Conservation (phyloP, 176 grass and related monocot species). For the Hordeum marinum region DNA sequence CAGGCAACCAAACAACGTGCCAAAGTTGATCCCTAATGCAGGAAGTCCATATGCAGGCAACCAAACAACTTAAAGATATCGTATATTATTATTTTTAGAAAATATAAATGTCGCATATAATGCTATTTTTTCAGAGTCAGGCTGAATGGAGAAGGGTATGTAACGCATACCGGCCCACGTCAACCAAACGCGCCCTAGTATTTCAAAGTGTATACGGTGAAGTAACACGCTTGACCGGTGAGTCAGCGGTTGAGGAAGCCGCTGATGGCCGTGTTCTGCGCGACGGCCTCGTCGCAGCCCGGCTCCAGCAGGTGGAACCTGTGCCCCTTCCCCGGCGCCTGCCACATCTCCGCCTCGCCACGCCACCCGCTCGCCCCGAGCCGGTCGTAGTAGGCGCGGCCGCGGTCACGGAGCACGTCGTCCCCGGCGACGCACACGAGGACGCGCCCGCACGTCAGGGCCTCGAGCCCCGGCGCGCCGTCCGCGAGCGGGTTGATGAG, state of each 20-base stretch:
- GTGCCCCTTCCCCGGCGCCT: constrained; percentile 29
- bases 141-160: too few species aligned
- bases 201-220: too few species aligned
- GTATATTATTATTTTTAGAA: too few species aligned
- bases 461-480: neutral
- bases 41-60: too few species aligned
- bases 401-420: constrained; percentile 34
- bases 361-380: constrained; percentile 34
- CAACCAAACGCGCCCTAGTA: too few species aligned
- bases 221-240: too few species aligned
- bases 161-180: too few species aligned
- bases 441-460: constrained; percentile 29
- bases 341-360: constrained; percentile 33
- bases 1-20: too few species aligned
- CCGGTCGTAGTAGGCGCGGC: constrained; percentile 29
- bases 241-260: constrained; percentile 35
- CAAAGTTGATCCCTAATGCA: too few species aligned
- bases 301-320: constrained; percentile 45
- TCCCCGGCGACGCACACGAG: constrained; percentile 34
- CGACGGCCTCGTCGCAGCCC: constrained; percentile 25
- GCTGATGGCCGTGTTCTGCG: constrained; percentile 39
- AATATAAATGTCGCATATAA: too few species aligned
- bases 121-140: too few species aligned
- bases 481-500: constrained; percentile 31
- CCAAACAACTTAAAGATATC: too few species aligned